A percentile compares a stretch with the other conserved stretches of the same genome.
Evolutionary conservation across 257 asterid genomes (phyloP).

Genomic region (Verbena officinalis): DNA sequence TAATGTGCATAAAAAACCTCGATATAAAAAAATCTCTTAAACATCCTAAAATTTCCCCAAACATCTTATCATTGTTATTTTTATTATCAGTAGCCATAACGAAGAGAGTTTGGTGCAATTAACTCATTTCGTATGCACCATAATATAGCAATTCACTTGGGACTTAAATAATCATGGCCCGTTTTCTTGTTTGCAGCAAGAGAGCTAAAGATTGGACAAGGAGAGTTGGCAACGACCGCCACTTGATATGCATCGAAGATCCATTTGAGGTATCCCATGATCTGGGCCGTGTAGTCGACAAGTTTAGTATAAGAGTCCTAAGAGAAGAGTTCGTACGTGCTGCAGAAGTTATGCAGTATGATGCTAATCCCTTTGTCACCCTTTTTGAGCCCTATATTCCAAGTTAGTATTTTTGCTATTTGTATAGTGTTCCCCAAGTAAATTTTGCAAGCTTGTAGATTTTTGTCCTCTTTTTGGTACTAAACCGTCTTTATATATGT

Average conservation of each 20-base stretch:
- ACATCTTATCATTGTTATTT: too few relatives aligned
- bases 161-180: neutral
- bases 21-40: too few relatives aligned
- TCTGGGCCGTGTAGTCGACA: constrained; percentile 75
- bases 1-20: too few relatives aligned
- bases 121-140: too few relatives aligned
- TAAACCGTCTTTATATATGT: constrained; percentile 5
- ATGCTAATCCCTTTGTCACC: constrained; percentile 48
- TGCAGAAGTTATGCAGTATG: constrained; percentile 60
- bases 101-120: too few relatives aligned
- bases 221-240: constrained; percentile 70
- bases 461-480: neutral
- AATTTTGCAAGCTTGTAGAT: constrained; percentile 29
- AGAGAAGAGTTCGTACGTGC: constrained; percentile 79
- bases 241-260: constrained; percentile 73
- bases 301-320: constrained; percentile 57
- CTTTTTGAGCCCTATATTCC: constrained; percentile 62
- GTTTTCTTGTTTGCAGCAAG: constrained; percentile 44
- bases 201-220: constrained; percentile 66
- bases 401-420: constrained; percentile 8
- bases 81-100: too few relatives aligned
- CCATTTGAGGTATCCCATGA: constrained; percentile 72
- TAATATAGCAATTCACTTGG: neutral
- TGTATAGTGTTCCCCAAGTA: neutral
- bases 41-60: too few relatives aligned